Conservation (phyloP, 768 basidiomycete genomes). For the Tricholoma terreum region DNA sequence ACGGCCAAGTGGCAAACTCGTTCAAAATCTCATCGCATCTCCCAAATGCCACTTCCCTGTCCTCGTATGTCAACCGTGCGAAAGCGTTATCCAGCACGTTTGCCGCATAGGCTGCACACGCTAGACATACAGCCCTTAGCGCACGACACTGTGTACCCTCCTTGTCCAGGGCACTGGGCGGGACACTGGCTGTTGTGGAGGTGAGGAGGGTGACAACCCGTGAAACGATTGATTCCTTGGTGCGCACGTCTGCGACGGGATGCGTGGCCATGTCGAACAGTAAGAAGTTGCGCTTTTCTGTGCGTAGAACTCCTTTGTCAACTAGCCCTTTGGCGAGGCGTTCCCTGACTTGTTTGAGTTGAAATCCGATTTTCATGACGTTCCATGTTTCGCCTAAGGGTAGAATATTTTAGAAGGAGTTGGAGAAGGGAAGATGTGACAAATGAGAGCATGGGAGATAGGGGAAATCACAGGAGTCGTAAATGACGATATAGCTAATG, state of each 20-base stretch:
- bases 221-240: constrained; percentile 80
- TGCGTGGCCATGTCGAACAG: constrained; percentile 99
- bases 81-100: constrained; percentile 96
- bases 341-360: constrained; percentile 97
- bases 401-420: not conserved
- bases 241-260: constrained; percentile 89
- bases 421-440: not conserved
- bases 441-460: not conserved
- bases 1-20: constrained; percentile 91
- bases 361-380: constrained; percentile 99
- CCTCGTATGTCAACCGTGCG: constrained; percentile 84
- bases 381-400: constrained; percentile 97
- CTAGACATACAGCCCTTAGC: constrained; percentile 78
- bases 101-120: constrained; percentile 90
- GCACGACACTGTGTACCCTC: constrained; percentile 80
- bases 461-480: not conserved
- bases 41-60: constrained; percentile 89
- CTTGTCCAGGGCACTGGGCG: constrained; percentile 67
- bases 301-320: constrained; percentile 98
- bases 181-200: constrained; percentile 76
- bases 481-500: too few species aligned
- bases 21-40: constrained; percentile 92
- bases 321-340: constrained; percentile 96
- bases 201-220: constrained; percentile 80
- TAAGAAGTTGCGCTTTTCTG: constrained; percentile 97